phyloP scores from a whole-genome alignment of 805 yeast species.

The Ogataea salicorniae region DNA sequence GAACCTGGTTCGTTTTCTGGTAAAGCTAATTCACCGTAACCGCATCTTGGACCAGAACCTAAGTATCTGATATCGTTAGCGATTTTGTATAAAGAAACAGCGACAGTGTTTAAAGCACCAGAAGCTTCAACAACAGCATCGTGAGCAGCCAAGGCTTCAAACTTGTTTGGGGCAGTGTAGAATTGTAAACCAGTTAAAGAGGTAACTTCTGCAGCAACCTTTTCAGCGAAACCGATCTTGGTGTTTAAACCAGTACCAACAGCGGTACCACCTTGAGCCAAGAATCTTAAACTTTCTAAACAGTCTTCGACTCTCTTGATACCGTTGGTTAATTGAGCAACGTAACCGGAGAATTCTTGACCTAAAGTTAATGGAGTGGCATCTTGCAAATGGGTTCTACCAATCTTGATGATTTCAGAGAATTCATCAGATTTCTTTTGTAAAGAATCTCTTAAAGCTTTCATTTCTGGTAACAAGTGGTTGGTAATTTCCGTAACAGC shows the following conservation, averaged over 20 bases:
- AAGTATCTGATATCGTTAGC: conserved; percentile 97
- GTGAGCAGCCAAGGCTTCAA: conserved; percentile 98
- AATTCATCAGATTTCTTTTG: conserved; percentile 78
- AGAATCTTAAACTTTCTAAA: conserved; percentile 68
- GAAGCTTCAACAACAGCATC: conserved; percentile 97
- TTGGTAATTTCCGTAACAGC: conserved; percentile 84
- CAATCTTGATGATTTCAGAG: conserved; percentile 87
- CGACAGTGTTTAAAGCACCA: conserved; percentile 94
- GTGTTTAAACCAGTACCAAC: conserved; percentile 99
- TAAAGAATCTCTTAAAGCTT: conserved; percentile 72
- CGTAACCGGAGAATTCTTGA: conserved; percentile 97
- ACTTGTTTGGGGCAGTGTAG: conserved; percentile 96
- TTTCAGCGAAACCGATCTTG: conserved; percentile 79
- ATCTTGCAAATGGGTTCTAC: conserved; percentile 98
- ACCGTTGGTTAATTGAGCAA: conserved; percentile 88
- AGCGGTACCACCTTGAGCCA: conserved; percentile 99
- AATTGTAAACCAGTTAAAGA: conserved; percentile 84
- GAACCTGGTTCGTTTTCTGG: conserved; percentile 99
- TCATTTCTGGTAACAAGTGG: conserved; percentile 75
- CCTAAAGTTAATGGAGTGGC: conserved; percentile 98
- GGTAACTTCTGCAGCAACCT: conserved; percentile 82
- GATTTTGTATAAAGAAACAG: conserved; percentile 89
- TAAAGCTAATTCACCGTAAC: conserved; percentile 90
- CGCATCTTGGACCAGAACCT: conserved; percentile 99
- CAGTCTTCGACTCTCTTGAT: conserved; percentile 76